These are phyloP conservation scores for Mucor plumbeus DNA, from an alignment of 371 early-diverging fungal species.

Conservation along the genomic window DNA sequence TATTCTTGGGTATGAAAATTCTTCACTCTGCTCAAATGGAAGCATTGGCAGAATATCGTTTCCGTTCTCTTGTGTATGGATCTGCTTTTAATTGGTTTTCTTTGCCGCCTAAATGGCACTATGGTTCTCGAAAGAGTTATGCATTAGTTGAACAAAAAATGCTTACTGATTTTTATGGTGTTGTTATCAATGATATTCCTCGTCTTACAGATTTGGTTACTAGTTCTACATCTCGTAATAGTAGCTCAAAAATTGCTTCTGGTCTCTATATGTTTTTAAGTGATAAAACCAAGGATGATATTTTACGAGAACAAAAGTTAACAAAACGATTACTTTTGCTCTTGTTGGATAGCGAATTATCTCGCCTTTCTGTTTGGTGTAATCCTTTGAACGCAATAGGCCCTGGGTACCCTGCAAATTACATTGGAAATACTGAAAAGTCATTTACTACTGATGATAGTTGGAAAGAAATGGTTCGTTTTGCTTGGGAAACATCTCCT, in stretches of 20 bases:
- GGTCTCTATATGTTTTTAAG: slow-evolving; percentile 53
- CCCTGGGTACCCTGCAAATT: slow-evolving; percentile 47
- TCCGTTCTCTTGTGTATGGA: slow-evolving; percentile 67
- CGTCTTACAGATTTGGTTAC: slow-evolving; percentile 57
- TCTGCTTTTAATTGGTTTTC: slow-evolving; percentile 82
- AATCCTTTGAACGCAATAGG: slow-evolving; percentile 67
- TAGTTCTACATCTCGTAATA: slow-evolving; percentile 43
- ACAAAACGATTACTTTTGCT: slow-evolving; percentile 67
- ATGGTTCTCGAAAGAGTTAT: slow-evolving; percentile 73
- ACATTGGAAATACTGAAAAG: slow-evolving; percentile 51
- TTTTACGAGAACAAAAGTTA: slow-evolving; percentile 27
- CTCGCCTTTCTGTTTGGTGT: slow-evolving; percentile 82
- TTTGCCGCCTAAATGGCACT: slow-evolving; percentile 69
- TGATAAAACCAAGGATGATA: slow-evolving; percentile 44
- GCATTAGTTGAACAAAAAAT: slow-evolving; percentile 71
- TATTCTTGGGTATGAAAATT: slow-evolving; percentile 78
- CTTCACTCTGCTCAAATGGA: slow-evolving; percentile 73
- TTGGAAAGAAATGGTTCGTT: slow-evolving; percentile 77
- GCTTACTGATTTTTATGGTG: slow-evolving; percentile 69
- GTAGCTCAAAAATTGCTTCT: slow-evolving; percentile 40
- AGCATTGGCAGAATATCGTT: slow-evolving; percentile 65
- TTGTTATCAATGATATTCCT: slow-evolving; percentile 71
- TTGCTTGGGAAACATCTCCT: slow-evolving; percentile 86
- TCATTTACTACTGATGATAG: slow-evolving; percentile 56
- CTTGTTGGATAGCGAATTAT: slow-evolving; percentile 88